Conservation (phyloP, 192 early-diverging fungal genomes). For the Backusella sp. region DNA sequence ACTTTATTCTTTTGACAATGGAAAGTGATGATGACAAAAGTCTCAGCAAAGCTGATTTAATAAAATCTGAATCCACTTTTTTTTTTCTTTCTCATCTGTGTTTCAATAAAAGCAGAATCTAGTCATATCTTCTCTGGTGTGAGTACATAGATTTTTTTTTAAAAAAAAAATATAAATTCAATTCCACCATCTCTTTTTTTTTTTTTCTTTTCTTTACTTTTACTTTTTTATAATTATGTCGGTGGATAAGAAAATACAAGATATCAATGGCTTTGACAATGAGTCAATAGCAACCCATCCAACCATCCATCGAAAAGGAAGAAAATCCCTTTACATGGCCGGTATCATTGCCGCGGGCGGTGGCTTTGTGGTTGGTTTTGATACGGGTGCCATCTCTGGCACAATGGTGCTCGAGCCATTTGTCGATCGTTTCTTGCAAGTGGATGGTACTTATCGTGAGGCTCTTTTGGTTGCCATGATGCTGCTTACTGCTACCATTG, state of each 20-base stretch:
- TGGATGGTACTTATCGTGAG: constrained; percentile 12
- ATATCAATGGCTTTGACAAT: background rate
- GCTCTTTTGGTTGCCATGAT: constrained; percentile 33
- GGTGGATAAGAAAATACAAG: background rate
- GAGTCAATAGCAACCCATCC: background rate
- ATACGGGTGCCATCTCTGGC: constrained; percentile 25
- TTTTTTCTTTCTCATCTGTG: constrained; percentile 1
- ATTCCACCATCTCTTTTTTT: background rate
- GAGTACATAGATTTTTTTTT: background rate
- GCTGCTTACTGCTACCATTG: constrained; percentile 33
- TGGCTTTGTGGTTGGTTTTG: constrained; percentile 33
- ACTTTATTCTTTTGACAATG: background rate
- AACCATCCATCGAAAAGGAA: background rate
- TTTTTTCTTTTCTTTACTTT: background rate
- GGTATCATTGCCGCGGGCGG: constrained; percentile 26
- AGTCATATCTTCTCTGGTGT: background rate
- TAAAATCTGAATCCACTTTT: background rate
- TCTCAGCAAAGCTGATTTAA: background rate
- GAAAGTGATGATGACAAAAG: background rate
- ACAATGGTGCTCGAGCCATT: constrained; percentile 23
- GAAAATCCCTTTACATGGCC: constrained; percentile 25
- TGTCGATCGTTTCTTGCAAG: background rate
- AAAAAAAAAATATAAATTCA: background rate
- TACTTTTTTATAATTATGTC: background rate
- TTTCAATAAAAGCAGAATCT: background rate